Evolutionary conservation across 345 rosid species (phyloP), one percentile per base, ranked within the genome.

Genomic region (Tarenaya hassleriana): DNA sequence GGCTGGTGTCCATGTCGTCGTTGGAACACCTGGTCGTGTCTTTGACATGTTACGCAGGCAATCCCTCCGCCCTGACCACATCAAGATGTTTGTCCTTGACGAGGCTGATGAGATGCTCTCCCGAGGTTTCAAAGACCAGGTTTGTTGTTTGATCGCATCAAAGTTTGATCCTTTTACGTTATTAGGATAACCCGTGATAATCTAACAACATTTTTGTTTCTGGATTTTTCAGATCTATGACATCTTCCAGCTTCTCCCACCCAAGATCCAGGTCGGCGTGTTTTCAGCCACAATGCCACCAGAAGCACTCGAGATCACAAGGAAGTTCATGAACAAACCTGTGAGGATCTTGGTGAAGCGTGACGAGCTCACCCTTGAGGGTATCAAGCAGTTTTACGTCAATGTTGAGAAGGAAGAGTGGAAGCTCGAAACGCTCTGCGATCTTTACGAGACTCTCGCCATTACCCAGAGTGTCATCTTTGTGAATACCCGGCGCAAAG

Each of bases 41-140:
- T 83, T 80, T 67, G 92, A 83, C 81, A 83, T 83, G 92, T 65
- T 83, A 63, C 67, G 83, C 60, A 76, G 92, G 34, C 92, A 84
- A 37, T 84, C 87, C 15, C 84, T 83, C 20, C 82, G 80, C 18
- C 80, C 87, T 12, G 91, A 83, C 55, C 0, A 55, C 55, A 83
- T 83, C 50, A 77, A 61, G 75, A 83, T 83, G 74, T 83, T 83
- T 69, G 83, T 79, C 17, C 68, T 83, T 66, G 91, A 83, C 59
- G 91, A 83, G 62, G 91, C 91, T 39, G 91, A 83, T 69, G 91
- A 83, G 39, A 83, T 83, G 91, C 87, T 83, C 53, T 83, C 91
- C 16, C 84, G 92, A 45, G 92, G 92, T 55, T 84, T 84, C 61
- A 84, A 84, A 71, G 92, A 84, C 67, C 92, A 84, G 86, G 91